Evolutionary conservation across 148 eudicot genomes (phyloP), one percentile per base, ranked within the genome.

Genomic region (Oxyria digyna): DNA sequence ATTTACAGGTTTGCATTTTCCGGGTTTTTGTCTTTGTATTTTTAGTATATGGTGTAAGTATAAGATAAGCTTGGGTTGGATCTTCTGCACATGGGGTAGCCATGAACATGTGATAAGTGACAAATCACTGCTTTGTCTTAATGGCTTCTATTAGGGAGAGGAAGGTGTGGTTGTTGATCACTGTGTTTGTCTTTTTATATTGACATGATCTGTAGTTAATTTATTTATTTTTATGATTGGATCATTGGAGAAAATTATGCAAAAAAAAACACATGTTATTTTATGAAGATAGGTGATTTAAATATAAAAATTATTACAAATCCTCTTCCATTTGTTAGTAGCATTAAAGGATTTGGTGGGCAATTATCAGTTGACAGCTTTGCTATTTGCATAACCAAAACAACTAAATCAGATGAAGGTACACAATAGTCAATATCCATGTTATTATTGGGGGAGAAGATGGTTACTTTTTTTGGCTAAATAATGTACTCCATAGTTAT

Each of bases 41-140:
- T 59, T 29, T 59, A 6, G 31, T 26, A 59, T 8, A 27, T 29
- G 18, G 65, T 14, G n/a, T 14, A 14, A 38, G 38, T n/a, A n/a
- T n/a, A 59, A 59, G 65, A 59, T 59, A 59, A 59, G 65, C 65
- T 59, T 29, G 62, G 35, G 26, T 59, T 59, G 38, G 38, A 59
- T 59, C 33, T 59, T 29, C 65, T 31, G 78, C 85, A 81, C 78
- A 80, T 79, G 85, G 90, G 73, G 69, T 52, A 76, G 24, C 73
- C 55, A 52, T 68, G 55, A 59, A 15, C 69, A 66, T 66, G 69
- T 54, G 76, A 45, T n/a, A n/a, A 78, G 79, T 78, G 91, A 52
- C 11, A 11, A 41, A 68, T 74, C 78, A 54, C 59, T 77, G 40
- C 64, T 70, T 77, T 74, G 63, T 45, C 35, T 26, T 15, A 33